Conservation (phyloP, 306 rosid genomes). For the Chamaecrista fasciculata region DNA sequence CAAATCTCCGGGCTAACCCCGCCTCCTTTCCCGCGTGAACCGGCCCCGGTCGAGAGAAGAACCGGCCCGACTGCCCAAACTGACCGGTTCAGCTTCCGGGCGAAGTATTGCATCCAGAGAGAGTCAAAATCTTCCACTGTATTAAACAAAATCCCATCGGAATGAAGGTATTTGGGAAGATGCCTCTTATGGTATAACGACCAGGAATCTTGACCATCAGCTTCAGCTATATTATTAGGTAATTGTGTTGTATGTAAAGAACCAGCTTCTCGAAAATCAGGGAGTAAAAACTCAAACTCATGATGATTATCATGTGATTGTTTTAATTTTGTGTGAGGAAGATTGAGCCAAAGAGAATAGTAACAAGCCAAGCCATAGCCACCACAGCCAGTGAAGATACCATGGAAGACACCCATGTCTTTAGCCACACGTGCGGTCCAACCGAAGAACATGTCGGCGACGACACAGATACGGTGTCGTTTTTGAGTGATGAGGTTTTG, state of each 20-base stretch:
- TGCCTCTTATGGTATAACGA: constrained; percentile 39
- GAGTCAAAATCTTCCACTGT: constrained; percentile 49
- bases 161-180: constrained; percentile 42
- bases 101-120: constrained; percentile 44
- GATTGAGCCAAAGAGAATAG: constrained; percentile 64
- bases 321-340: constrained; percentile 48
- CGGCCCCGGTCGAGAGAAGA: constrained; percentile 34
- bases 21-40: constrained; percentile 43
- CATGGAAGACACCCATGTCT: constrained; percentile 51
- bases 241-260: constrained; percentile 50
- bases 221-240: constrained; percentile 43
- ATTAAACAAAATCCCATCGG: constrained; percentile 62
- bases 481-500: constrained; percentile 18
- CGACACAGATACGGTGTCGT: constrained; percentile 36
- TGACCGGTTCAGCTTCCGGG: constrained; percentile 30
- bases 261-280: constrained; percentile 60
- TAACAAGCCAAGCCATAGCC: constrained; percentile 70
- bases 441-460: constrained; percentile 67
- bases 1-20: constrained; percentile 32
- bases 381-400: constrained; percentile 41
- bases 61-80: constrained; percentile 65
- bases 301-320: constrained; percentile 17
- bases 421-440: constrained; percentile 60
- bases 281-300: constrained; percentile 42
- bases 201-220: constrained; percentile 61